A percentile compares a stretch with the other conserved stretches of the same genome.
Conservation (phyloP, 2,329 filamentous ascomycete species). For the Lachnellula hyalina region DNA sequence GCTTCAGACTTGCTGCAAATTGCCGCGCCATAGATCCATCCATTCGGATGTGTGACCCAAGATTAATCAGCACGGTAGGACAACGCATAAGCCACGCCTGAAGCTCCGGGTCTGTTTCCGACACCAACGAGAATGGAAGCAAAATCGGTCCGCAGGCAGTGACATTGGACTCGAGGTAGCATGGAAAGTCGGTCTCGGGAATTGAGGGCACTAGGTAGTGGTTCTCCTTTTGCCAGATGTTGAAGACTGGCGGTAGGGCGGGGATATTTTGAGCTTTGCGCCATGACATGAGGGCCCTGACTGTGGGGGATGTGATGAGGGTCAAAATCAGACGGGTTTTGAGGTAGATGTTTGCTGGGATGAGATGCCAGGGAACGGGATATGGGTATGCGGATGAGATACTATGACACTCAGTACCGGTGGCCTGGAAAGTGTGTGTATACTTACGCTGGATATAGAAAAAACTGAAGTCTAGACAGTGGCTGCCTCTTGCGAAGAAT, state of each 20-base stretch:
- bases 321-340: conserved; percentile 27
- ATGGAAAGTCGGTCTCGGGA: conserved; percentile 33
- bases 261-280: conserved; percentile 26
- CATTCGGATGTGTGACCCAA: conserved; percentile 35
- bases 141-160: conserved; percentile 44
- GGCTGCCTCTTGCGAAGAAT: conserved; percentile 38
- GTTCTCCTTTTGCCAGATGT: conserved; percentile 29
- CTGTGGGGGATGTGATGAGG: conserved; percentile 16
- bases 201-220: conserved; percentile 19
- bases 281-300: conserved; percentile 22
- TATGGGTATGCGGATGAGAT: conserved; percentile 41
- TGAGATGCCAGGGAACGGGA: conserved; percentile 40
- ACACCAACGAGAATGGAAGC: conserved; percentile 30
- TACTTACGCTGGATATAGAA: conserved; percentile 37
- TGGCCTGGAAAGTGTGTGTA: conserved; percentile 11
- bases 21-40: conserved; percentile 32
- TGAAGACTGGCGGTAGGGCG: conserved; percentile 23
- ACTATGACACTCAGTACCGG: conserved; percentile 27
- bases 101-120: conserved; percentile 38
- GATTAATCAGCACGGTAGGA: conserved; percentile 44
- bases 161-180: conserved; percentile 36
- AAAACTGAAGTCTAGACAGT: conserved; percentile 27
- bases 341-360: conserved; percentile 39
- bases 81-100: conserved; percentile 37
- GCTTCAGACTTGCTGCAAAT: conserved; percentile 35